These are phyloP conservation scores for Neurospora sp. DNA, from an alignment of 495 filamentous ascomycete genomes.

Conservation along the genomic window DNA sequence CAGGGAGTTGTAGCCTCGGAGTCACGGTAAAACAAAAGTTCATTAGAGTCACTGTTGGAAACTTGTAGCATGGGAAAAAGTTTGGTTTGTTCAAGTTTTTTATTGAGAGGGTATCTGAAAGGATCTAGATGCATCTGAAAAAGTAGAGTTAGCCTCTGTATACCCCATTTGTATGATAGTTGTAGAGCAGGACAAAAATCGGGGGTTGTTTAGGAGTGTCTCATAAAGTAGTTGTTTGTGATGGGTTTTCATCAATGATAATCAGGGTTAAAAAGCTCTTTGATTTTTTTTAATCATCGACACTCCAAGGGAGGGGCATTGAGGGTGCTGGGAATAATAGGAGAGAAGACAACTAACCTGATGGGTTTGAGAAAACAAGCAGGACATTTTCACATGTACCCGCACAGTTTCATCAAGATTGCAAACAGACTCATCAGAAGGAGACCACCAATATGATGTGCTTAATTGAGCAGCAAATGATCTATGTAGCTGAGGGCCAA, in stretches of 20 bases:
- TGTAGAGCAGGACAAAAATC: constrained; percentile 9
- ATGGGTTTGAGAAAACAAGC: constrained; percentile 1
- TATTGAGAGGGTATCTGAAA: background rate
- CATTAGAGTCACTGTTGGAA: background rate
- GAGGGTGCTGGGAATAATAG: background rate
- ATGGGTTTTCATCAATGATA: constrained; percentile 37
- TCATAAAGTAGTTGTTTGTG: constrained; percentile 34
- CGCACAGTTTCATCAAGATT: background rate
- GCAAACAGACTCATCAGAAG: constrained; percentile 7
- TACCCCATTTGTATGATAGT: constrained; percentile 13
- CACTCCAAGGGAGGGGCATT: constrained; percentile 10
- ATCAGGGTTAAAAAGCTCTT: constrained; percentile 52
- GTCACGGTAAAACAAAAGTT: background rate
- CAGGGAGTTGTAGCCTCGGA: constrained; percentile 6
- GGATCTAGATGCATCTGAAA: background rate
- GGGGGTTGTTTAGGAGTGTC: constrained; percentile 21
- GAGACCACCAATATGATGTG: constrained; percentile 21
- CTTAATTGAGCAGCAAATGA: constrained; percentile 36
- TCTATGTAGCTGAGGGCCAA: constrained; percentile 33
- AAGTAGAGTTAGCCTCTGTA: constrained; percentile 19
- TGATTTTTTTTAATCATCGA: constrained; percentile 42
- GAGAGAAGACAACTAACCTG: constrained; percentile 35
- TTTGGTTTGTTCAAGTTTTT: background rate
- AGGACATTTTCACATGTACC: background rate
- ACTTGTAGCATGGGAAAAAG: background rate